phyloP scores from a whole-genome alignment of 768 basidiomycete genomes.

The Hypholoma sublateritium region DNA sequence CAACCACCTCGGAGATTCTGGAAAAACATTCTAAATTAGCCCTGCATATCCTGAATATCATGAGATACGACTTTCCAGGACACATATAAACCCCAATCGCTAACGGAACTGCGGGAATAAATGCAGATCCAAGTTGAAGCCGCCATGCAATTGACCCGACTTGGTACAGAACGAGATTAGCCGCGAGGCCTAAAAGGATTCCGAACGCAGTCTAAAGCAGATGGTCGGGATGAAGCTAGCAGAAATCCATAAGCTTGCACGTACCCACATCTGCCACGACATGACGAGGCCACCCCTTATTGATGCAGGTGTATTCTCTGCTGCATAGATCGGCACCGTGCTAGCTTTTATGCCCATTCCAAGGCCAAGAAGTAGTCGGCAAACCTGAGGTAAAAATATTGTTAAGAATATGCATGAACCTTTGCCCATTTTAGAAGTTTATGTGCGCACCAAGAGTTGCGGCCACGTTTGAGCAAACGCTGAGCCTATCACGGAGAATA shows the following conservation, averaged over 20 bases:
- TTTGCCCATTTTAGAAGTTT: too few species aligned
- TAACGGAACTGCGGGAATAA: constrained; percentile 48
- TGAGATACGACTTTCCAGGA: constrained; percentile 35
- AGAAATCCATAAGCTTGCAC: constrained; percentile 5
- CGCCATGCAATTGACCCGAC: constrained; percentile 68
- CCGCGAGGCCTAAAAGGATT: constrained; percentile 65
- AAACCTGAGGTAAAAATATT: constrained; percentile 23
- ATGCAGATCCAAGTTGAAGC: constrained; percentile 71
- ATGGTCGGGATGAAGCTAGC: neutral
- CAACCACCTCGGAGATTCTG: constrained; percentile 80
- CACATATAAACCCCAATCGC: constrained; percentile 45
- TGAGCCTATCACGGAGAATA: constrained; percentile 42
- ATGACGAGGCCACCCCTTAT: constrained; percentile 87
- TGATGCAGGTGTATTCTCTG: constrained; percentile 70
- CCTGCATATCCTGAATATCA: neutral
- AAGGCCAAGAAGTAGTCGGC: constrained; percentile 54
- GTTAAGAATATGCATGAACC: neutral
- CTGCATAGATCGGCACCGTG: constrained; percentile 59
- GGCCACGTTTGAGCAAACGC: constrained; percentile 49
- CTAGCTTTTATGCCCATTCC: constrained; percentile 59
- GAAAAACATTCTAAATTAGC: neutral
- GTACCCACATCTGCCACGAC: constrained; percentile 83
- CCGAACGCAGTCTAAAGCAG: constrained; percentile 66
- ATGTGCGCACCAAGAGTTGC: constrained; percentile 36
- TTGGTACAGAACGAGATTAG: constrained; percentile 58